These are phyloP conservation scores for Filosporella fistucella DNA, from an alignment of 495 filamentous ascomycete genomes.

Conservation along the genomic window DNA sequence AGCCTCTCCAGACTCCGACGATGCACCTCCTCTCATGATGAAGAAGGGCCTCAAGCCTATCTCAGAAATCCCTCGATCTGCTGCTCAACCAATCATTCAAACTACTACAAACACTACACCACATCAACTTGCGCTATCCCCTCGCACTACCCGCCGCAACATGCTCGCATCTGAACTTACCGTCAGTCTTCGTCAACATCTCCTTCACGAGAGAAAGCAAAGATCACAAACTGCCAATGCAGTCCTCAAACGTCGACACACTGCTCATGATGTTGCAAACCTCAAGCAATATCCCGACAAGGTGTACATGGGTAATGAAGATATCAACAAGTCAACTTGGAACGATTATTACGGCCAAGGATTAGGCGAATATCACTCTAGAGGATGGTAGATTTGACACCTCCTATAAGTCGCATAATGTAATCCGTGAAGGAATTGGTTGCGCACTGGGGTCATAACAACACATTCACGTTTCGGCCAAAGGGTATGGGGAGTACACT, in stretches of 20 bases:
- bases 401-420: conserved; percentile 19
- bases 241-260: conserved; percentile 86
- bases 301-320: conserved; percentile 40
- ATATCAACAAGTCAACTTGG: conserved; percentile 43
- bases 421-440: conserved; percentile 5
- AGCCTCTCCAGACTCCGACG: conserved; percentile 66
- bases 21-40: conserved; percentile 70
- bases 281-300: conserved; percentile 69
- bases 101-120: conserved; percentile 63
- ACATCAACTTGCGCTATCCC: conserved; percentile 68
- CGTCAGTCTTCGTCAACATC: conserved; percentile 69
- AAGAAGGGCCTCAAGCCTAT: conserved; percentile 49
- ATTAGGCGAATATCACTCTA: conserved; percentile 44
- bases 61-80: conserved; percentile 64
- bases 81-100: conserved; percentile 74
- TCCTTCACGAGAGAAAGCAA: conserved; percentile 85
- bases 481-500: conserved; percentile 17
- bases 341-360: conserved; percentile 45
- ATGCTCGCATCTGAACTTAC: conserved; percentile 95
- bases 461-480: conserved; percentile 21
- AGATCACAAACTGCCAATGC: conserved; percentile 86
- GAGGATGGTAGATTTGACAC: conserved; percentile 42
- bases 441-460: conserved; percentile 14
- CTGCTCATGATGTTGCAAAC: conserved; percentile 82
- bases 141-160: conserved; percentile 88